Evolutionary conservation across 2,329 filamentous ascomycete species (phyloP).

Genomic region (Pyrenochaeta sp.): DNA sequence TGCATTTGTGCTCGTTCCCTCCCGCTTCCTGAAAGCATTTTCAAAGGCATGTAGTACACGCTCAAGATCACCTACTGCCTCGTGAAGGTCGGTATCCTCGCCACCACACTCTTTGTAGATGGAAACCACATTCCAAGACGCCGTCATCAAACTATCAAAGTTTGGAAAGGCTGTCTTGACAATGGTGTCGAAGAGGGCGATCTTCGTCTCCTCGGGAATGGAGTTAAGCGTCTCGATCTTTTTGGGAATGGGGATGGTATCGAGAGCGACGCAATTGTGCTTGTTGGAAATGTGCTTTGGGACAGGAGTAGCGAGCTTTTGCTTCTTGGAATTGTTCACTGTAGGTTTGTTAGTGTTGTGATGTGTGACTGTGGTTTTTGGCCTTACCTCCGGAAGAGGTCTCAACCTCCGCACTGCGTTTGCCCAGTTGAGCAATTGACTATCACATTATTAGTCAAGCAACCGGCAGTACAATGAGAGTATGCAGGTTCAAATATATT

Average conservation of each 20-base stretch:
- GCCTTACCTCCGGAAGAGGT: too few relatives aligned
- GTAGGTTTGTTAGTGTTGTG: not conserved
- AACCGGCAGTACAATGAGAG: slow-evolving; percentile 23
- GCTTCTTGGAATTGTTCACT: slow-evolving; percentile 14
- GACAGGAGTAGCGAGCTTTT: slow-evolving; percentile 19
- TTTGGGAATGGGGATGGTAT: slow-evolving; percentile 26
- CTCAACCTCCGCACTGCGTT: too few relatives aligned
- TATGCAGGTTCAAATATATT: not conserved
- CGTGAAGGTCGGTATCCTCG: slow-evolving; percentile 36
- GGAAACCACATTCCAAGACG: slow-evolving; percentile 40
- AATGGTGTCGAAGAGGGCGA: slow-evolving; percentile 38
- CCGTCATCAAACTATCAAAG: slow-evolving; percentile 40
- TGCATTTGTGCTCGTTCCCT: too few relatives aligned
- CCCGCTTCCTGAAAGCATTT: too few relatives aligned
- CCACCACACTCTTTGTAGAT: slow-evolving; percentile 35
- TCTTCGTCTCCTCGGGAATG: slow-evolving; percentile 31
- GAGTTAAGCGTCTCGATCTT: slow-evolving; percentile 31
- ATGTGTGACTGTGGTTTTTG: too few relatives aligned
- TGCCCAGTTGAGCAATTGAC: too few relatives aligned
- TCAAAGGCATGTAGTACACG: slow-evolving; percentile 37
- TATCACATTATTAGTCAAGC: too few relatives aligned
- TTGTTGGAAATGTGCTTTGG: slow-evolving; percentile 34
- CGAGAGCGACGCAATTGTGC: slow-evolving; percentile 28
- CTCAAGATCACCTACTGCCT: slow-evolving; percentile 32
- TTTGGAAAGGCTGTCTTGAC: slow-evolving; percentile 35